phyloP scores from a whole-genome alignment of 2,329 filamentous ascomycete species.

The Bipolaris cookei region DNA sequence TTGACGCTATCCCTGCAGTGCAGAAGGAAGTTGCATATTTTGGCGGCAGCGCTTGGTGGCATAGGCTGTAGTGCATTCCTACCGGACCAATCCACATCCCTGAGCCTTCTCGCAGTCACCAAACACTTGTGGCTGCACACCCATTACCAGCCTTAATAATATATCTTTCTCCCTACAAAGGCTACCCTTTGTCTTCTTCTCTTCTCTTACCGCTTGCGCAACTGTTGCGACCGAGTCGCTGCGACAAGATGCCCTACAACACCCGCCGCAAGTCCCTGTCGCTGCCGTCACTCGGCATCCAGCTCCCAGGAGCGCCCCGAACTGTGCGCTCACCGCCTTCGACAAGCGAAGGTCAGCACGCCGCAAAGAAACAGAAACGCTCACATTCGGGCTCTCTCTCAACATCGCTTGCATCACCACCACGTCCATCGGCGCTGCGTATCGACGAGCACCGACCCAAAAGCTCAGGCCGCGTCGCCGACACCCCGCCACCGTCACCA shows the following conservation, averaged over 20 bases:
- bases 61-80: constrained; percentile 45
- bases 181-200: constrained; percentile 8
- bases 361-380: constrained; percentile 71
- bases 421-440: constrained; percentile 54
- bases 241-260: constrained; percentile 81
- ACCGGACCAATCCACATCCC: constrained; percentile 44
- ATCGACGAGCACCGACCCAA: constrained; percentile 56
- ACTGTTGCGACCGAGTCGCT: constrained; percentile 18
- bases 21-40: constrained; percentile 41
- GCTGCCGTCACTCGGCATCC: constrained; percentile 89
- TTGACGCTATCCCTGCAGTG: constrained; percentile 21
- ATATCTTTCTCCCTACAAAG: constrained; percentile 16
- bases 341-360: constrained; percentile 62
- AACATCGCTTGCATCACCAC: constrained; percentile 53
- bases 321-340: constrained; percentile 62
- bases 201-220: constrained; percentile 10
- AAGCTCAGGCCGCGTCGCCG: constrained; percentile 55
- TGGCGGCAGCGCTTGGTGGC: constrained; percentile 36
- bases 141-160: constrained; percentile 38
- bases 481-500: constrained; percentile 83
- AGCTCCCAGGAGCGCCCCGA: constrained; percentile 66
- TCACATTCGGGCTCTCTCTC: constrained; percentile 65
- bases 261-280: constrained; percentile 96
- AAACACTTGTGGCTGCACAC: constrained; percentile 36
- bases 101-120: constrained; percentile 40